Base-by-base conservation (phyloP, 2,329 filamentous ascomycete genomes). In the Hyphodiscus sp. region DNA sequence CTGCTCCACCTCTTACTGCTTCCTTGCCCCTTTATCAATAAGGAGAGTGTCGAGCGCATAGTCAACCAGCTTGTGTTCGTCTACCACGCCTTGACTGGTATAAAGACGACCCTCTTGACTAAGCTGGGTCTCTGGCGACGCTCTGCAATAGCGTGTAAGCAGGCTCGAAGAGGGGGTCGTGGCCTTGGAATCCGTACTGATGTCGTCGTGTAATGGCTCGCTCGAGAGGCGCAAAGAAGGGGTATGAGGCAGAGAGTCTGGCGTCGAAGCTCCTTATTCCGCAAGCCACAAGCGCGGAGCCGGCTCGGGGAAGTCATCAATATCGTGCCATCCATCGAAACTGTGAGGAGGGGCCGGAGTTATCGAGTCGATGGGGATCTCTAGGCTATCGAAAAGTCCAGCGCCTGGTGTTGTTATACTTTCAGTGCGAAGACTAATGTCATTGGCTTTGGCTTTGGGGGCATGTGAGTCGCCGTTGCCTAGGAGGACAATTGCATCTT, bases 231-330 rank as follows among this genome's bases (percentile, higher is more conserved):
- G 30, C 11, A 30, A 42, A 49, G 30, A 20, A 33, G 30, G 19
- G 20, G 16, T 33, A 20, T 42, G n/a, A 47, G 6, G 23, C 29
- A 49, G 30, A 26, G 49, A 51, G 41, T 56, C 23, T 2, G 45
- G 47, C 47, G 49, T 50, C 49, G 30, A n/a, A n/a, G n/a, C n/a
- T n/a, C n/a, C n/a, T n/a, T n/a, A n/a, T n/a, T n/a, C n/a, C n/a
- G n/a, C n/a, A n/a, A n/a, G n/a, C n/a, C n/a, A n/a, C n/a, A 58
- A 58, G 54, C 19, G 55, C 23, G 29, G 53, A 46, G 51, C 43
- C 41, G 46, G 47, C 52, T 61, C n/a, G n/a, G n/a, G 45, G 45
- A 26, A 54, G 49, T 62, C 19, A 61, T 62, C 45, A 56, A 61
- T 58, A 55, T 59, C 51, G 52, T 61, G 50, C 50, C 38, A 59